Evolutionary conservation across 176 grass and related monocot genomes (phyloP).

Genomic region (Pontederia crassipes): DNA sequence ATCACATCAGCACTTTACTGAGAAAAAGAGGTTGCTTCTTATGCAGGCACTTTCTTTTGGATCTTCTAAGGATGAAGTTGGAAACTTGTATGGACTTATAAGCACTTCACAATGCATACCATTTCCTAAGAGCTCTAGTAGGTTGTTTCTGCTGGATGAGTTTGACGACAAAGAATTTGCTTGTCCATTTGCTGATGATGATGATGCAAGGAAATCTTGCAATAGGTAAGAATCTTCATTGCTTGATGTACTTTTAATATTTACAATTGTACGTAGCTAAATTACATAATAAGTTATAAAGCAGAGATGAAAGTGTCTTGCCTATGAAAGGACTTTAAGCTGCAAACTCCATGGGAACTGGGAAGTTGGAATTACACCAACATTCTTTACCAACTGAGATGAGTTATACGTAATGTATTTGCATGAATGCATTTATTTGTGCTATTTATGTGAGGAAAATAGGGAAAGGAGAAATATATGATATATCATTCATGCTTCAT

Average conservation of each 20-base stretch:
- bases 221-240: slow-evolving; percentile 29
- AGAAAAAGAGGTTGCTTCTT: neutral
- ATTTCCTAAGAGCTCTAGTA: slow-evolving; percentile 29
- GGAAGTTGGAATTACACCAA: too few species aligned
- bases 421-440: too few species aligned
- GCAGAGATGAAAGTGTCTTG: too few species aligned
- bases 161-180: slow-evolving; percentile 39
- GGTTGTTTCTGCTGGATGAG: slow-evolving; percentile 43
- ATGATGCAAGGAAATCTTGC: slow-evolving; percentile 42
- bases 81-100: slow-evolving; percentile 38
- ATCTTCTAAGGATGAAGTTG: slow-evolving; percentile 32
- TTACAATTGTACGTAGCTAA: slow-evolving; percentile 1
- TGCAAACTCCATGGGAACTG: too few species aligned
- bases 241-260: neutral
- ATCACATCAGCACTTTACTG: neutral
- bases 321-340: too few species aligned
- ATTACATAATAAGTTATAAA: neutral
- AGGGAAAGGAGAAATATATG: too few species aligned
- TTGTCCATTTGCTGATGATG: slow-evolving; percentile 41
- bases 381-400: too few species aligned
- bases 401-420: too few species aligned
- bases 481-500: too few species aligned
- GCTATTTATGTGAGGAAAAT: too few species aligned
- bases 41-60: slow-evolving; percentile 37
- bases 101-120: slow-evolving; percentile 5